Evolutionary conservation across 305 asterid species (phyloP).

Genomic region (Fraxinus dipetala): DNA sequence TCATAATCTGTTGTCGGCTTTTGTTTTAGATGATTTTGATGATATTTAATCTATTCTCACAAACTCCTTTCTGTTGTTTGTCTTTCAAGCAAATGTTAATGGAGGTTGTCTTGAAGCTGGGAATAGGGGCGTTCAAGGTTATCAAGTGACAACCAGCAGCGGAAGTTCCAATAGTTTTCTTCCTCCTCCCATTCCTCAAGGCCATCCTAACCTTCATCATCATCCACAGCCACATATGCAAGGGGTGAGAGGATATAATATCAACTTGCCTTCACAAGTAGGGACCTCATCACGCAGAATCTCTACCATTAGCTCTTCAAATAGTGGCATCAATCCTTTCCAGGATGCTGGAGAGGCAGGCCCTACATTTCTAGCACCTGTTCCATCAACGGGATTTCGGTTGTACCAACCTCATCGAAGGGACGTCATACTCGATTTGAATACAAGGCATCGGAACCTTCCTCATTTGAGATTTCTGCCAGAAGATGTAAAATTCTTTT

Average conservation of each 20-base stretch:
- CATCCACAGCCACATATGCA: conserved; percentile 50
- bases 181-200: conserved; percentile 54
- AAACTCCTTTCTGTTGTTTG: background rate
- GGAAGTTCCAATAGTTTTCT: conserved; percentile 45
- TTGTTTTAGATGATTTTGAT: background rate
- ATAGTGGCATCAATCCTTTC: conserved; percentile 40
- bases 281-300: conserved; percentile 47
- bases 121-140: conserved; percentile 50
- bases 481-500: conserved; percentile 44
- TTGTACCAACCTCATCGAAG: conserved; percentile 63
- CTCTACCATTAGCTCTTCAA: conserved; percentile 33
- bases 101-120: conserved; percentile 50
- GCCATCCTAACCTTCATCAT: conserved; percentile 45
- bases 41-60: conserved; percentile 17
- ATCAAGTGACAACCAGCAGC: conserved; percentile 44
- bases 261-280: conserved; percentile 53
- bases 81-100: conserved; percentile 30
- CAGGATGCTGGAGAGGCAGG: conserved; percentile 42
- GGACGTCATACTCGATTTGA: conserved; percentile 46
- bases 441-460: conserved; percentile 8
- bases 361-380: conserved; percentile 55
- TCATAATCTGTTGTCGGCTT: background rate
- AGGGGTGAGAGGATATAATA: conserved; percentile 53
- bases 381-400: conserved; percentile 62
- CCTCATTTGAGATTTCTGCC: conserved; percentile 36